Evolutionary conservation across 2,329 filamentous ascomycete genomes (phyloP), one percentile per base, ranked within the genome.

Genomic region (Fusarium mexicanum): DNA sequence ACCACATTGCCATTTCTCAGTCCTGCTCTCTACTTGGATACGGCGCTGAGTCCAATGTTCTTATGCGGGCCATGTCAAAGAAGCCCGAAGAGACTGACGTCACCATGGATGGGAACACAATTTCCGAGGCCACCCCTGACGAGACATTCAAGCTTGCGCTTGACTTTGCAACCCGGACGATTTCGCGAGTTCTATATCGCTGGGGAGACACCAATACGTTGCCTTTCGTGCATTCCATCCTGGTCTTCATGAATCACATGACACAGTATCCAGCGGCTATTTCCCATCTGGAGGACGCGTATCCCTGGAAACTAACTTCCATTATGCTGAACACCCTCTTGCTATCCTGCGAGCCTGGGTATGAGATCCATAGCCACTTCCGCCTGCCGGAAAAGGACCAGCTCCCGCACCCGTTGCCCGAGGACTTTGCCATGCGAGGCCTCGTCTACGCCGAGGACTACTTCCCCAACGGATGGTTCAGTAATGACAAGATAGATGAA

Each of bases 341-440:
- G 29, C 67, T 76, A 7, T 77, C 75, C 0, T 76, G 74, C 38
- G 76, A 78, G 14, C 80, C 76, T 22, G 63, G 80, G 6, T 77
- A 78, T 7, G 78, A 84, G 33, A 81, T 90, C 68, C 81, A 83
- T 38, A 83, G 77, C 3, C 77, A 81, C 0, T 91, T 93, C 64
- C 88, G 89, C 0, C 78, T 81, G 3, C 83, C 83, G 6, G 84
- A 84, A 5, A 83, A 83, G 44, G 81, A 84, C 37, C 81, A 82
- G 4, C 79, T 85, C 0, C 85, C 85, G 3, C 84, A 86, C 2
- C 91, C 92, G 0, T 79, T 94, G 0, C 91, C 91, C 0, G 93
- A 94, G 55, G 93, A 95, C 69, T 93, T 90, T 72, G 86, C 88
- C 0, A 86, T 94, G 63, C 86, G 91, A 3, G 92, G 92, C 0